phyloP scores from a whole-genome alignment of 192 early-diverging fungal species.

The Dispira parvispora region DNA sequence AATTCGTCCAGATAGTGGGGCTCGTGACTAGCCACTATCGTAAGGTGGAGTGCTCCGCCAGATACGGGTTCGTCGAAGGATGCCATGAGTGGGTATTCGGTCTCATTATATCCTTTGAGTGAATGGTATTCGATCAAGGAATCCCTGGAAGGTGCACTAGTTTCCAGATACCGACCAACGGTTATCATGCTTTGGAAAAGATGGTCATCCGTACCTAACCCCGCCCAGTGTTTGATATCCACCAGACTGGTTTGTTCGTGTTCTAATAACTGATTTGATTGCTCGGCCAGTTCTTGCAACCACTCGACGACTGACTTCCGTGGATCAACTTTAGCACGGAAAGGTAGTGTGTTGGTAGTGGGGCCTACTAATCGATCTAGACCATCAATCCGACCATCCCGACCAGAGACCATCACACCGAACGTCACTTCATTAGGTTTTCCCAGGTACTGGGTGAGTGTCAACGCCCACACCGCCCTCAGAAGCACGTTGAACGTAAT shows the following conservation, averaged over 20 bases:
- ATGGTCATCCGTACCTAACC: not conserved
- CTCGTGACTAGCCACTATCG: not conserved
- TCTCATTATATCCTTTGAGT: not conserved
- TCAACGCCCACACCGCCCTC: not conserved
- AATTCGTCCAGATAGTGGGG: not conserved
- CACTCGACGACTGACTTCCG: not conserved
- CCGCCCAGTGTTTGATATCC: constrained; percentile 1
- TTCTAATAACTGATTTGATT: not conserved
- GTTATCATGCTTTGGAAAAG: not conserved
- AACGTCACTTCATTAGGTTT: not conserved
- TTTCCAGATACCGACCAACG: no score
- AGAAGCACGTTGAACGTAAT: constrained; percentile 2
- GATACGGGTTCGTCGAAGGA: not conserved
- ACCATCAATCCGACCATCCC: not conserved
- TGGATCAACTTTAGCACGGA: not conserved
- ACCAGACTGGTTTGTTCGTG: constrained; percentile 2
- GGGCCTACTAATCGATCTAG: not conserved
- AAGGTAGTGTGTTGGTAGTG: not conserved
- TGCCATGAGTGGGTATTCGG: not conserved
- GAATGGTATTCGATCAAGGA: not conserved
- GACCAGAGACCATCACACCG: constrained; percentile 1
- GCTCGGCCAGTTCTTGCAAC: not conserved
- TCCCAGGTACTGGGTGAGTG: not conserved
- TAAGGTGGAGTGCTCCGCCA: not conserved
- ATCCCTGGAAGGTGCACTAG: not conserved